A percentile compares a stretch with the other conserved stretches of the same genome.
These are phyloP conservation scores for Coemansia sp. DNA, from an alignment of 192 early-diverging fungal species.

Conservation along the genomic window DNA sequence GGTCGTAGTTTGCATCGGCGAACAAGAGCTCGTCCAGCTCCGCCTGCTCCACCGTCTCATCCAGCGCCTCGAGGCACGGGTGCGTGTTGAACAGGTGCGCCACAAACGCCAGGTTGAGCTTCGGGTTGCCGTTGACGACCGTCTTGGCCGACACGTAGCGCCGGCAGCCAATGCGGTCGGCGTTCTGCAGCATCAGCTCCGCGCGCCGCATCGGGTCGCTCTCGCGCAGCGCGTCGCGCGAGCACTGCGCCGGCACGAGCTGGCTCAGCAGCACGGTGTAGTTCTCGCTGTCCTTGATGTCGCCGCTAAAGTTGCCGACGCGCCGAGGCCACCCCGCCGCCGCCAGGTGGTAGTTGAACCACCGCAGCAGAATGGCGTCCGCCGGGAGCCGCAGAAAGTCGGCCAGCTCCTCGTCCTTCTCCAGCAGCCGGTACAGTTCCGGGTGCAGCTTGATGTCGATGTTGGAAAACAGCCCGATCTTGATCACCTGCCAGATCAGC, in stretches of 20 bases:
- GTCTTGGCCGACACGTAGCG: slow-evolving; percentile 96
- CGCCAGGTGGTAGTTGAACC: slow-evolving; percentile 99
- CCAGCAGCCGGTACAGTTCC: slow-evolving; percentile 94
- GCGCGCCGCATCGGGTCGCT: slow-evolving; percentile 81
- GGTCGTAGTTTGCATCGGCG: slow-evolving; percentile 53
- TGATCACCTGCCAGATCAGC: slow-evolving; percentile 99
- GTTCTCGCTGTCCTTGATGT: slow-evolving; percentile 95
- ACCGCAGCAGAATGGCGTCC: slow-evolving; percentile 96
- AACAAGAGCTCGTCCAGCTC: slow-evolving; percentile 78
- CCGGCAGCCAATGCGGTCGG: slow-evolving; percentile 91
- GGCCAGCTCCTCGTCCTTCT: slow-evolving; percentile 92
- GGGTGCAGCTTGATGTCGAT: slow-evolving; percentile 99
- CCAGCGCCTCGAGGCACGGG: slow-evolving; percentile 92
- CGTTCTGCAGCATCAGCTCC: slow-evolving; percentile 86
- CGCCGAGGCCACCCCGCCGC: slow-evolving; percentile 84
- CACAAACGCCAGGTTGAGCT: slow-evolving; percentile 99
- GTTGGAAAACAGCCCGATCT: slow-evolving; percentile 93
- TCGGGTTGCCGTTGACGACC: slow-evolving; percentile 93
- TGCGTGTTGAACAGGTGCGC: slow-evolving; percentile 98
- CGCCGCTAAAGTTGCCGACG: slow-evolving; percentile 89
- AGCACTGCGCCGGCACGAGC: slow-evolving; percentile 82
- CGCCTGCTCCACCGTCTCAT: slow-evolving; percentile 80
- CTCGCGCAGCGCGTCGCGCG: slow-evolving; percentile 78
- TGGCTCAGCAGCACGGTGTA: slow-evolving; percentile 95
- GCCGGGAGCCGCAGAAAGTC: slow-evolving; percentile 93